Conservation (phyloP, 2,329 filamentous ascomycete genomes). For the Penicillium occitanis region DNA sequence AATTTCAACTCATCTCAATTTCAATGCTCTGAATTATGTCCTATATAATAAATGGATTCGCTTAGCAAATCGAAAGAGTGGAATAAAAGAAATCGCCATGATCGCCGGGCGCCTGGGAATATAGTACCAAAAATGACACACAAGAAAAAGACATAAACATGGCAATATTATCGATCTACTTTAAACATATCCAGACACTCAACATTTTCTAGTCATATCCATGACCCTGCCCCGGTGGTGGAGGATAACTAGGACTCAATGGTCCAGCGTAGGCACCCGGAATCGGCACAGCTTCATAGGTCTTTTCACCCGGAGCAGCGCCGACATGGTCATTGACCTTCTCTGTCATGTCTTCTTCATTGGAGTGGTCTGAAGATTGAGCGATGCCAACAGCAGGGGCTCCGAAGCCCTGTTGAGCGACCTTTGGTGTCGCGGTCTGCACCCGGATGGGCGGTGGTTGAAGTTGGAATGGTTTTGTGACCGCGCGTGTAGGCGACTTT, state of each 20-base stretch:
- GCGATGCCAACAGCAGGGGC: slow-evolving; percentile 26
- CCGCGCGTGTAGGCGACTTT: slow-evolving; percentile 59
- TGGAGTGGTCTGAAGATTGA: slow-evolving; percentile 27
- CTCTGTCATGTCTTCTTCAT: slow-evolving; percentile 36
- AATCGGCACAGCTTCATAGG: slow-evolving; percentile 84
- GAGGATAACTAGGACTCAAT: slow-evolving; percentile 15
- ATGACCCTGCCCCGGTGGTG: slow-evolving; percentile 4
- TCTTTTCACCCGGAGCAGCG: slow-evolving; percentile 74
- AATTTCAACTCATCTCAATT: neutral
- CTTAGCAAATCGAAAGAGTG: slow-evolving; percentile 5
- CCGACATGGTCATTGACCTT: slow-evolving; percentile 64
- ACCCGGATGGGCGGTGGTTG: slow-evolving; percentile 80
- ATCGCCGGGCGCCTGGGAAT: slow-evolving; percentile 10
- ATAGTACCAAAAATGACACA: slow-evolving; percentile 4
- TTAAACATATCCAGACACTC: neutral
- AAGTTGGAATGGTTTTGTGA: slow-evolving; percentile 69
- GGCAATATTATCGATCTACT: slow-evolving; percentile 7
- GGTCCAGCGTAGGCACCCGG: slow-evolving; percentile 73
- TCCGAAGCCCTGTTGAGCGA: slow-evolving; percentile 63
- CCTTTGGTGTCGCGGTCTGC: slow-evolving; percentile 72
- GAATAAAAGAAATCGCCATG: neutral
- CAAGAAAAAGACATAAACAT: neutral
- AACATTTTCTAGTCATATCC: slow-evolving; percentile 10
- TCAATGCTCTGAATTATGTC: slow-evolving; percentile 8
- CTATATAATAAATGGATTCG: neutral